These are phyloP conservation scores for Sicyos edulis DNA, from an alignment of 306 rosid species.

Conservation along the genomic window DNA sequence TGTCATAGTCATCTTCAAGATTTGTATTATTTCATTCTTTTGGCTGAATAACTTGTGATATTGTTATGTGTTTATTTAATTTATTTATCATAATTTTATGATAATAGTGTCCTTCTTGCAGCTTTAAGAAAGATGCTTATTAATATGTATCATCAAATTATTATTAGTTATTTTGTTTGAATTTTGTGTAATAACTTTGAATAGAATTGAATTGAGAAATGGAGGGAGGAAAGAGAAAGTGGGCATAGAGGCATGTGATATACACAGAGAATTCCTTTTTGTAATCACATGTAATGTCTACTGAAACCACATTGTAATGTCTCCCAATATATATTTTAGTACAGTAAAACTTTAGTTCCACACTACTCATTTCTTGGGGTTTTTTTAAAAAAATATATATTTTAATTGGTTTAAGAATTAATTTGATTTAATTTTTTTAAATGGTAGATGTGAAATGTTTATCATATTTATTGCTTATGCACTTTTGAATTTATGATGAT, in stretches of 20 bases:
- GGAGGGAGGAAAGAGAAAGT: background rate
- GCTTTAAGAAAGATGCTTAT: constrained; percentile 20
- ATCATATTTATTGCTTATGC: background rate
- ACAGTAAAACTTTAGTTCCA: too few relatives aligned
- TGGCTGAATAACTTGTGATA: constrained; percentile 9
- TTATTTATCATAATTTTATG: background rate
- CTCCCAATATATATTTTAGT: background rate
- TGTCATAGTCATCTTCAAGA: background rate
- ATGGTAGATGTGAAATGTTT: background rate
- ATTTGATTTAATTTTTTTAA: background rate
- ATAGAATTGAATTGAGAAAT: background rate
- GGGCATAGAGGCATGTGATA: constrained; percentile 9
- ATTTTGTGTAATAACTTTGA: background rate
- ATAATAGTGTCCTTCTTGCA: constrained; percentile 1
- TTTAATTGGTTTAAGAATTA: background rate
- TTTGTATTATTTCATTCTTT: constrained; percentile 18
- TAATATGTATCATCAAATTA: too few relatives aligned
- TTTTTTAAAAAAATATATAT: too few relatives aligned
- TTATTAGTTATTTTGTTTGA: too few relatives aligned
- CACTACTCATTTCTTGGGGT: too few relatives aligned
- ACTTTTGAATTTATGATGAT: background rate
- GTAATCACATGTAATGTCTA: constrained; percentile 21
- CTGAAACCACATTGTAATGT: constrained; percentile 16
- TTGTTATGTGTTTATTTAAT: background rate
- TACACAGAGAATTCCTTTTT: constrained; percentile 7